phyloP scores from a whole-genome alignment of 2,329 filamentous ascomycete genomes.

The Colletotrichum australisinense region DNA sequence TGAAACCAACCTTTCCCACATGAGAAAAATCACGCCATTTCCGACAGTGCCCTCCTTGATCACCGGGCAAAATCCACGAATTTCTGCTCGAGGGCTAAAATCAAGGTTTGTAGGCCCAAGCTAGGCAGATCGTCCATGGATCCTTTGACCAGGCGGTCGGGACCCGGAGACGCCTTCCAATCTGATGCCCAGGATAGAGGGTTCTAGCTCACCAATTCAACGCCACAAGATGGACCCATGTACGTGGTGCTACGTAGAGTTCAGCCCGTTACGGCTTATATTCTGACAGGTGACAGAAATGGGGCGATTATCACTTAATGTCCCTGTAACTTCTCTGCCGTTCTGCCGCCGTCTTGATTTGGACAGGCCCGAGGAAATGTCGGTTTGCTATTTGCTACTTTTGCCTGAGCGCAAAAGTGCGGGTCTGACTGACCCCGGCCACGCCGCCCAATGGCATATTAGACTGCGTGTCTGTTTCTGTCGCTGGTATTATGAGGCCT shows the following conservation, averaged over 20 bases:
- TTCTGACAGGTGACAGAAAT: neutral
- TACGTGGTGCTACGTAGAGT: neutral
- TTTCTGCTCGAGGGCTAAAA: neutral
- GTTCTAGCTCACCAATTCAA: too few species aligned
- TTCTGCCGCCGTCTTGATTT: neutral
- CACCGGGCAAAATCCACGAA: neutral
- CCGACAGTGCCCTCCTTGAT: neutral
- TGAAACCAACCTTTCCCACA: neutral
- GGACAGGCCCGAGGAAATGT: neutral
- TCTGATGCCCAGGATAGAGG: neutral
- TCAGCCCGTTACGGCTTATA: neutral
- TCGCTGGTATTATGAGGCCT: neutral
- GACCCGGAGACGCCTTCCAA: neutral
- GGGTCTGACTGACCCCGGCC: neutral
- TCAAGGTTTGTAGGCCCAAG: neutral
- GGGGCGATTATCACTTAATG: neutral
- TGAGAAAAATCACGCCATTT: neutral
- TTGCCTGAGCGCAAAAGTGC: neutral
- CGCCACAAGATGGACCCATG: neutral
- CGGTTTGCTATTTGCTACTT: neutral
- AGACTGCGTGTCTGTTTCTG: neutral
- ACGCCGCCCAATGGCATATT: neutral
- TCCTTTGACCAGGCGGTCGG: neutral
- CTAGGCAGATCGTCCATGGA: neutral
- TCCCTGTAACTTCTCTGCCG: neutral